Evolutionary conservation across 31 red algal genomes (phyloP).

Genomic region (Bonnemaisonia californica): DNA sequence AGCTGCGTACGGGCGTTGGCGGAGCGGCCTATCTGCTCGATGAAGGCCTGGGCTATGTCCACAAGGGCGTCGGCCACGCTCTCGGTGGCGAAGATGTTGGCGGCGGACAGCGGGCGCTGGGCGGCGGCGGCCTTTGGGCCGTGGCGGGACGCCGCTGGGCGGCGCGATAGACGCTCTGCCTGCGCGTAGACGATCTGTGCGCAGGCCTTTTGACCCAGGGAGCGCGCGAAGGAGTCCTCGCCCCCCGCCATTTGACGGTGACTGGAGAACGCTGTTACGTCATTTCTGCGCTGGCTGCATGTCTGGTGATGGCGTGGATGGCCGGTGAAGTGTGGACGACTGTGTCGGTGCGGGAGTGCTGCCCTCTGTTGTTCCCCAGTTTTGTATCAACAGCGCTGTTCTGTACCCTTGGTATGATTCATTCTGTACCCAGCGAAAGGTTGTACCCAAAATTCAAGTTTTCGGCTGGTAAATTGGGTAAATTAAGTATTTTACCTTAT

Average conservation of each 20-base stretch:
- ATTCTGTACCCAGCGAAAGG: too few species aligned
- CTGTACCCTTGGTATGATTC: too few species aligned
- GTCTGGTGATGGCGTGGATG: too few species aligned
- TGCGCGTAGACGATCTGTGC: slow-evolving; percentile 70
- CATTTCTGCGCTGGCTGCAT: too few species aligned
- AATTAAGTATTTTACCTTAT: too few species aligned
- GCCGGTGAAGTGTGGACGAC: too few species aligned
- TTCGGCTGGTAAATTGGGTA: too few species aligned
- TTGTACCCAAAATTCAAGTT: too few species aligned
- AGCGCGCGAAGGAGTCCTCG: slow-evolving; percentile 40
- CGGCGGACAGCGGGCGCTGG: slow-evolving; percentile 32
- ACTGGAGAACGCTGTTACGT: too few species aligned
- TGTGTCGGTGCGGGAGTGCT: too few species aligned
- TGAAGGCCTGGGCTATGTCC: slow-evolving; percentile 53
- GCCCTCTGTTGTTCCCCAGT: too few species aligned
- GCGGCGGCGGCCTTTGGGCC: not conserved
- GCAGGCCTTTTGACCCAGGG: slow-evolving; percentile 40
- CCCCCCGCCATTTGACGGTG: slow-evolving; percentile 37
- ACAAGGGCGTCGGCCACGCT: slow-evolving; percentile 48
- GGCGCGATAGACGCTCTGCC: slow-evolving; percentile 42
- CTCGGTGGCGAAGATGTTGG: slow-evolving; percentile 45
- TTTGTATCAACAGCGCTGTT: too few species aligned
- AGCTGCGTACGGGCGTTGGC: slow-evolving; percentile 23
- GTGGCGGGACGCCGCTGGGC: not conserved
- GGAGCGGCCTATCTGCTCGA: slow-evolving; percentile 13